Percentiles rank a stretch among this genome's conserved stretches.
Evolutionary conservation across 2,329 filamentous ascomycete species (phyloP).

Genomic region (Colletotrichum scovillei): DNA sequence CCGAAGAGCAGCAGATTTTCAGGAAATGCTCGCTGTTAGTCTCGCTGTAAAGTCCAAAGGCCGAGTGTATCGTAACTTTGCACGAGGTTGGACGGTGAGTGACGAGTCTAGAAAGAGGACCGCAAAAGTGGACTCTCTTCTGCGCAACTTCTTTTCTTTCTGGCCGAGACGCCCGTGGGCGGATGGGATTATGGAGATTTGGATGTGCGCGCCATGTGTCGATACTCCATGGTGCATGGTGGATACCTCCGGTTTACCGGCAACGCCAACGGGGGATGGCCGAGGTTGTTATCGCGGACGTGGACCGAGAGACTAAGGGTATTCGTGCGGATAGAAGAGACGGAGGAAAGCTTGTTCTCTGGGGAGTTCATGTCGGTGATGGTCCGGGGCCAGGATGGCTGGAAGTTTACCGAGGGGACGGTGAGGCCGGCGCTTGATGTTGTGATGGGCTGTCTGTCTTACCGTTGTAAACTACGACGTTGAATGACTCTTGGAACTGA

Average conservation of each 20-base stretch:
- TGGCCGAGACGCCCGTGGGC: neutral
- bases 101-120: neutral
- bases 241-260: constrained; percentile 12
- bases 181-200: constrained; percentile 7
- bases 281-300: constrained; percentile 24
- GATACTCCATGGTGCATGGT: neutral
- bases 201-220: neutral
- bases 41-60: neutral
- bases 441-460: neutral
- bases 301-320: constrained; percentile 3
- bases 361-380: neutral
- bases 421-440: neutral
- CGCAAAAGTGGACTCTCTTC: neutral
- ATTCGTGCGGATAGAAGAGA: neutral
- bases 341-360: neutral
- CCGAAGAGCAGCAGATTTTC: neutral
- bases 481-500: neutral
- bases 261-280: constrained; percentile 26
- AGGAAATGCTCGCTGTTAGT: constrained; percentile 2
- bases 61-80: neutral
- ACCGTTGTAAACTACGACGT: neutral
- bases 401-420: neutral
- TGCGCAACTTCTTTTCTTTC: neutral
- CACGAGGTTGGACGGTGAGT: neutral
- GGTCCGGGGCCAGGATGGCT: neutral